phyloP scores from a whole-genome alignment of 1,139 yeast species.

The Lodderomyces parapsilosis region DNA sequence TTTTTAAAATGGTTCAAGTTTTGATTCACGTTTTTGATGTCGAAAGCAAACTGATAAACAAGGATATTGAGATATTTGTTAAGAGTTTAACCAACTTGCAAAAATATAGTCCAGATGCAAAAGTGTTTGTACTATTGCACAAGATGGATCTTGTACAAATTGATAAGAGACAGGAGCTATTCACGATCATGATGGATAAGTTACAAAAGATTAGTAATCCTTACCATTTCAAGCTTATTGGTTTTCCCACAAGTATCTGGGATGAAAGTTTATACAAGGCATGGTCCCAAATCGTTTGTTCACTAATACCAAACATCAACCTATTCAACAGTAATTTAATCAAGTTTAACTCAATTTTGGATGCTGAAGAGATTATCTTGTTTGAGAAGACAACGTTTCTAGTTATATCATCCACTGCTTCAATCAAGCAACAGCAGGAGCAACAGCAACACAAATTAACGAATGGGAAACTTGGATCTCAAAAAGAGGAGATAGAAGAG shows the following conservation, averaged over 20 bases:
- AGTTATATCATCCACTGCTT: constrained; percentile 75
- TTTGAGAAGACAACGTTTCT: constrained; percentile 93
- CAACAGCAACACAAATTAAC: constrained; percentile 4
- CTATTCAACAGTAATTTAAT: constrained; percentile 74
- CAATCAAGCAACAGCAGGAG: constrained; percentile 29
- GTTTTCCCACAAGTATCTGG: constrained; percentile 97
- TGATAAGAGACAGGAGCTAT: constrained; percentile 81
- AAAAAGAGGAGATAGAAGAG: constrained; percentile 16
- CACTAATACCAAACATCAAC: constrained; percentile 89
- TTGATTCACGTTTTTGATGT: constrained; percentile 95
- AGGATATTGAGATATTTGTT: constrained; percentile 89
- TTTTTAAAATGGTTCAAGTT: constrained; percentile 96
- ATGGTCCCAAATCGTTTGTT: constrained; percentile 95
- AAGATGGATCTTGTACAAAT: constrained; percentile 95
- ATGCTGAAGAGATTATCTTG: constrained; percentile 86
- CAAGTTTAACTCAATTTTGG: constrained; percentile 70
- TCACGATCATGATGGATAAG: constrained; percentile 79
- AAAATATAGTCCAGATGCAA: constrained; percentile 87
- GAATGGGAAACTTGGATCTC: constrained; percentile 6
- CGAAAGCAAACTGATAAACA: constrained; percentile 85
- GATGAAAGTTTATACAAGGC: constrained; percentile 95
- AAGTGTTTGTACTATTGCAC: constrained; percentile 87
- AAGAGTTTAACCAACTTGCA: constrained; percentile 79
- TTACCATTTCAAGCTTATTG: constrained; percentile 75
- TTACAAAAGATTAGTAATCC: constrained; percentile 75